Conservation (phyloP, 1,284 basidiomycete genomes). For the Ganoderma lingzhi region DNA sequence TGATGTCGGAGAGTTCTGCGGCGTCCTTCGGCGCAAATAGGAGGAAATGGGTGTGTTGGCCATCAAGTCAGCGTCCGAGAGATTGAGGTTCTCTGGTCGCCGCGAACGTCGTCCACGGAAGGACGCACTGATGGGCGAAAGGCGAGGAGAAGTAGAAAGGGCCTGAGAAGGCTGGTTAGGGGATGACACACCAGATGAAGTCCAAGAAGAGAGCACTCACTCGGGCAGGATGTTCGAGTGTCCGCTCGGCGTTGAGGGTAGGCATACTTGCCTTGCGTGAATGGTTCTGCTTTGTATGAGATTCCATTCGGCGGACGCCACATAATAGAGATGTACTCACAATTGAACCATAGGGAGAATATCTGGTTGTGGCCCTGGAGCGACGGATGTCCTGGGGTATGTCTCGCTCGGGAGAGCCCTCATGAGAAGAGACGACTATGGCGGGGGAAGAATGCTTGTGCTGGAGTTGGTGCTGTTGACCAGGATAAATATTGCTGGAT, state of each 20-base stretch:
- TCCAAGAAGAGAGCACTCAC: slow-evolving; percentile 34
- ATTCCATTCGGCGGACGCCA: slow-evolving; percentile 14
- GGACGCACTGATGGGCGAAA: slow-evolving; percentile 45
- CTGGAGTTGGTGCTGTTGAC: slow-evolving; percentile 8
- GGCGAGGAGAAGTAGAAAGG: slow-evolving; percentile 55
- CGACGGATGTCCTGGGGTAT: slow-evolving; percentile 40
- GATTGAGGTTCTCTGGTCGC: slow-evolving; percentile 39
- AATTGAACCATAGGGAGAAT: slow-evolving; percentile 68
- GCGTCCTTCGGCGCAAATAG: slow-evolving; percentile 79
- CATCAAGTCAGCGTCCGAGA: slow-evolving; percentile 47
- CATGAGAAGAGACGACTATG: slow-evolving; percentile 33
- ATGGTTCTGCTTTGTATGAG: slow-evolving; percentile 38
- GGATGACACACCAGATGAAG: slow-evolving; percentile 1
- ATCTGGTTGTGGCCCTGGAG: slow-evolving; percentile 49
- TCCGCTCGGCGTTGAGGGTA: slow-evolving; percentile 38
- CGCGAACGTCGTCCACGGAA: slow-evolving; percentile 32
- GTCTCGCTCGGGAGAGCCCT: slow-evolving; percentile 33
- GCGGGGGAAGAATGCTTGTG: slow-evolving; percentile 28
- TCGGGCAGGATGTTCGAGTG: slow-evolving; percentile 37
- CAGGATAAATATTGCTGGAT: slow-evolving; percentile 32
- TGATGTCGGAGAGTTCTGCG: slow-evolving; percentile 73
- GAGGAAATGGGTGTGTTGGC: slow-evolving; percentile 75
- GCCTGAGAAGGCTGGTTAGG: slow-evolving; percentile 37
- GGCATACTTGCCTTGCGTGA: slow-evolving; percentile 46
- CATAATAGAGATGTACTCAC: slow-evolving; percentile 49